These are phyloP conservation scores for Epichloe sp. DNA, from an alignment of 2,329 filamentous ascomycete species.

Conservation along the genomic window DNA sequence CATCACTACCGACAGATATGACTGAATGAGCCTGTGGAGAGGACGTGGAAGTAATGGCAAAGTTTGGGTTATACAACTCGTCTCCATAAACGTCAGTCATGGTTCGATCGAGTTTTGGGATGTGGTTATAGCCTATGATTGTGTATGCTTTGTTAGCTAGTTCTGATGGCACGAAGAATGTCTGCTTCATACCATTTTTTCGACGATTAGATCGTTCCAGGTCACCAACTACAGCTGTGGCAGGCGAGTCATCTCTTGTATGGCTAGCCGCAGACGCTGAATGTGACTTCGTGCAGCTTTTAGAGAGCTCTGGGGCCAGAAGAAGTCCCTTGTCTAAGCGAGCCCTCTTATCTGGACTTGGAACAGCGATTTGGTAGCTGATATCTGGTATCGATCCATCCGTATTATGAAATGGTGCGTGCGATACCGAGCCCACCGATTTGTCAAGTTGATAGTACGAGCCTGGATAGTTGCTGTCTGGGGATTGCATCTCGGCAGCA, in stretches of 20 bases:
- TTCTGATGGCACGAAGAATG: neutral
- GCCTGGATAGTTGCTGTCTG: conserved; percentile 16
- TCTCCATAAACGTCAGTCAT: conserved; percentile 78
- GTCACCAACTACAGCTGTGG: conserved; percentile 39
- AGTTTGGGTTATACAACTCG: conserved; percentile 67
- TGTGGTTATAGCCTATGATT: conserved; percentile 29
- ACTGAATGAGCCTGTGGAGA: conserved; percentile 32
- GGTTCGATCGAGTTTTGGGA: conserved; percentile 71
- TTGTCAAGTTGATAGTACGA: conserved; percentile 37
- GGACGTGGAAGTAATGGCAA: conserved; percentile 43
- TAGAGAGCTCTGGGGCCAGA: conserved; percentile 32
- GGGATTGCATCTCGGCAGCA: conserved; percentile 28
- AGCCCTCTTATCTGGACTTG: conserved; percentile 22
- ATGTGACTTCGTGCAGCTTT: conserved; percentile 30
- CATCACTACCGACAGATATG: conserved; percentile 37
- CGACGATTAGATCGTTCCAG: conserved; percentile 34
- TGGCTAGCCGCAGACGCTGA: conserved; percentile 46
- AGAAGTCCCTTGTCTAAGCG: conserved; percentile 29
- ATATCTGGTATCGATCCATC: conserved; percentile 25
- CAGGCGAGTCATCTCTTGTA: conserved; percentile 44
- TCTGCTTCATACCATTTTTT: conserved; percentile 37
- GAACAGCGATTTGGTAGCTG: conserved; percentile 27
- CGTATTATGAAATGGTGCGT: conserved; percentile 29
- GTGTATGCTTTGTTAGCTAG: conserved; percentile 29
- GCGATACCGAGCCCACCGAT: conserved; percentile 22